phyloP scores from a whole-genome alignment of 2,329 filamentous ascomycete genomes.

The Cordyceps farinosa region DNA sequence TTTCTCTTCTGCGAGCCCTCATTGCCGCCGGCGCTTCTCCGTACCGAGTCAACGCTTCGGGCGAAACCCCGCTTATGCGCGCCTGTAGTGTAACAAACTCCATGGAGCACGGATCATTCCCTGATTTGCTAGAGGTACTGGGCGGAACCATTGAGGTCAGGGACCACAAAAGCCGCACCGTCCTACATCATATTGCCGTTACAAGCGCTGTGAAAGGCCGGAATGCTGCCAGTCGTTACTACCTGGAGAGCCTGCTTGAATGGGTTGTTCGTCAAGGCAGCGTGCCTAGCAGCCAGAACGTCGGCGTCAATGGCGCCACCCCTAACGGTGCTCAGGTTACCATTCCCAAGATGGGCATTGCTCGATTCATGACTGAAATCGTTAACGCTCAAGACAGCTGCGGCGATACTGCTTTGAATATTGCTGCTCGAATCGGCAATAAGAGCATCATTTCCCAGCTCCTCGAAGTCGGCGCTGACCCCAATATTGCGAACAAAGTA shows the following conservation, averaged over 20 bases:
- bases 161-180: conserved; percentile 84
- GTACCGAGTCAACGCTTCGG: conserved; percentile 80
- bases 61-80: conserved; percentile 89
- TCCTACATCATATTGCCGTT: conserved; percentile 93
- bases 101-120: conserved; percentile 84
- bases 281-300: conserved; percentile 50
- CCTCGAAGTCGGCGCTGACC: conserved; percentile 89
- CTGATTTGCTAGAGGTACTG: conserved; percentile 82
- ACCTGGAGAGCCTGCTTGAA: conserved; percentile 88
- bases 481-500: conserved; percentile 85
- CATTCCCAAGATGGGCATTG: conserved; percentile 73
- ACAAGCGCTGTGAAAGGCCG: conserved; percentile 94
- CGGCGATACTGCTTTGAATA: conserved; percentile 91
- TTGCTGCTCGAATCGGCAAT: conserved; percentile 90
- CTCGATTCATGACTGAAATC: conserved; percentile 93
- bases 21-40: conserved; percentile 84
- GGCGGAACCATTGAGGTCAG: conserved; percentile 86
- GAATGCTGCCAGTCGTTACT: conserved; percentile 88
- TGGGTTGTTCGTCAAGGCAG: conserved; percentile 88
- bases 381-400: conserved; percentile 93
- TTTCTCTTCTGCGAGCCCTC: conserved; percentile 75
- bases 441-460: conserved; percentile 95
- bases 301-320: conserved; percentile 30
- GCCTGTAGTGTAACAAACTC: conserved; percentile 93
- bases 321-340: conserved; percentile 39